Percentiles rank a stretch among this genome's conserved stretches.
Evolutionary conservation across 2,329 filamentous ascomycete species (phyloP).

Genomic region (Hymenoscyphus fructigenus): DNA sequence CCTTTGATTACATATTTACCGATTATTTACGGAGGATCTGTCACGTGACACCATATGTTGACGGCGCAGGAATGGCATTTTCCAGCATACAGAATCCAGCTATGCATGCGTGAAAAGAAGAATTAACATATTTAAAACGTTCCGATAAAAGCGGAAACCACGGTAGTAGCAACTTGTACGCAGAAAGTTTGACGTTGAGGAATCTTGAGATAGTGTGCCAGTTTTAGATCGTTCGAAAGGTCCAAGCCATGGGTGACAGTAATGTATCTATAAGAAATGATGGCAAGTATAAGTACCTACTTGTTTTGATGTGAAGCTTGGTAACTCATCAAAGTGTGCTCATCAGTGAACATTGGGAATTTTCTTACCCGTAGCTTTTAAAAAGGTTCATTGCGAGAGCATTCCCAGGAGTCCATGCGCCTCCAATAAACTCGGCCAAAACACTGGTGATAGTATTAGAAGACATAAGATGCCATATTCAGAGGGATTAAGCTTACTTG

Average conservation of each 20-base stretch:
- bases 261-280: constrained; percentile 46
- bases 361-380: constrained; percentile 70
- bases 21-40: too few species aligned
- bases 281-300: constrained; percentile 31
- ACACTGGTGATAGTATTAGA: constrained; percentile 39
- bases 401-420: constrained; percentile 65
- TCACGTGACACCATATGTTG: too few species aligned
- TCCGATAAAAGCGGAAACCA: constrained; percentile 47
- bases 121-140: too few species aligned
- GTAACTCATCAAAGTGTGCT: too few species aligned
- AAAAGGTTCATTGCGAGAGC: constrained; percentile 77
- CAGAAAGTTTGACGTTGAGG: constrained; percentile 48
- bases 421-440: constrained; percentile 68
- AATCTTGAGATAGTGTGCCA: constrained; percentile 52
- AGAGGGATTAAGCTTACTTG: constrained; percentile 42
- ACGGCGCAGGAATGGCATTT: too few species aligned
- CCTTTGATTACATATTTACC: too few species aligned
- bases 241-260: constrained; percentile 47
- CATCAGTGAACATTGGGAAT: constrained; percentile 51
- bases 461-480: too few species aligned
- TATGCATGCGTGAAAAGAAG: too few species aligned
- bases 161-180: constrained; percentile 48
- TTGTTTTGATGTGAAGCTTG: too few species aligned
- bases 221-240: constrained; percentile 50
- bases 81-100: too few species aligned